phyloP scores from a whole-genome alignment of 2,329 filamentous ascomycete species.

The Acrodontium crateriforme region DNA sequence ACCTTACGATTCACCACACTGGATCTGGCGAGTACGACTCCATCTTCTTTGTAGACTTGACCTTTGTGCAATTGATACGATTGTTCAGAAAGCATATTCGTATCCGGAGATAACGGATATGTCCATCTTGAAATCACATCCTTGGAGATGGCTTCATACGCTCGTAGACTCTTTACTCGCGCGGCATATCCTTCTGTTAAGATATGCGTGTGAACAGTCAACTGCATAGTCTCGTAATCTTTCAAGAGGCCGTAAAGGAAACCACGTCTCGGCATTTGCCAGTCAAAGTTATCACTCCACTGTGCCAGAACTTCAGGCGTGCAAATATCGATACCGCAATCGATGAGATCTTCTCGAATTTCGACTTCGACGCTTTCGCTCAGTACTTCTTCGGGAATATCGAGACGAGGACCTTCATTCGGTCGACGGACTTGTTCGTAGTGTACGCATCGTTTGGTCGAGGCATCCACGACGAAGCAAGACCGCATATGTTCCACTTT shows the following conservation, averaged over 20 bases:
- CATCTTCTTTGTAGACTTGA: conserved; percentile 64
- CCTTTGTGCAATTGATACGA: conserved; percentile 58
- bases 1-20: conserved; percentile 54
- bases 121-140: conserved; percentile 82
- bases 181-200: conserved; percentile 73
- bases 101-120: conserved; percentile 79
- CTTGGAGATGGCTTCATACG: conserved; percentile 78
- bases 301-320: conserved; percentile 88
- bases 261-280: conserved; percentile 74
- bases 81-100: conserved; percentile 66
- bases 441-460: conserved; percentile 69
- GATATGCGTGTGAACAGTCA: conserved; percentile 88
- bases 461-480: conserved; percentile 74
- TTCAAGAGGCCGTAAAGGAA: conserved; percentile 88
- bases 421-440: conserved; percentile 75
- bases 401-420: conserved; percentile 44
- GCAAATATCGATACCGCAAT: conserved; percentile 93
- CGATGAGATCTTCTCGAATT: conserved; percentile 74
- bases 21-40: conserved; percentile 60
- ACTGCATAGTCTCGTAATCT: conserved; percentile 92
- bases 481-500: conserved; percentile 64
- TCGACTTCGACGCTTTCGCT: conserved; percentile 63
- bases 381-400: conserved; percentile 68
- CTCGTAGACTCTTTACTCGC: conserved; percentile 68
- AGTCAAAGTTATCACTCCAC: conserved; percentile 97